Evolutionary conservation across 1,139 yeast genomes (phyloP).

Genomic region (Zygosaccharomyces sapae): DNA sequence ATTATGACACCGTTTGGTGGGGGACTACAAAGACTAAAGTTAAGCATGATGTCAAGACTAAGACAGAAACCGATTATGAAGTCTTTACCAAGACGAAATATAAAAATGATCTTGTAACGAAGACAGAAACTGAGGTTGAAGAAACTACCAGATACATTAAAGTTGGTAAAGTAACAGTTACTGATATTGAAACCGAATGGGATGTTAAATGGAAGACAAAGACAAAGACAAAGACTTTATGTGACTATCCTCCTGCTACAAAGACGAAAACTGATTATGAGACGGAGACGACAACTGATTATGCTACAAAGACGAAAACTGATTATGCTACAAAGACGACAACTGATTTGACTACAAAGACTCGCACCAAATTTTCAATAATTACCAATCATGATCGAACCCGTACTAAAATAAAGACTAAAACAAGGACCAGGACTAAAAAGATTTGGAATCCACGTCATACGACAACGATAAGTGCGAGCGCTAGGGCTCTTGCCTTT

Average conservation of each 20-base stretch:
- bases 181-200: slow-evolving; percentile 11
- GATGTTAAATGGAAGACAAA: slow-evolving; percentile 9
- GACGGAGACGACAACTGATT: too few relatives aligned
- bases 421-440: slow-evolving; percentile 4
- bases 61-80: slow-evolving; percentile 26
- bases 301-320: too few relatives aligned
- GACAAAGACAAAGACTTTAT: slow-evolving; percentile 11
- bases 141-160: slow-evolving; percentile 8
- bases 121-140: slow-evolving; percentile 13
- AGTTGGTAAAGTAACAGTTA: slow-evolving; percentile 9
- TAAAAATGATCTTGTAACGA: slow-evolving; percentile 12
- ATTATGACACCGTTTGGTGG: slow-evolving; percentile 9
- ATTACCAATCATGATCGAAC: slow-evolving; percentile 18
- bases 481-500: neutral
- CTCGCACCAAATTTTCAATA: slow-evolving; percentile 23
- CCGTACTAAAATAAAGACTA: slow-evolving; percentile 13
- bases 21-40: slow-evolving; percentile 18
- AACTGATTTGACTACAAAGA: slow-evolving; percentile 19
- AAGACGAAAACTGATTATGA: too few relatives aligned
- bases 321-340: slow-evolving; percentile 11
- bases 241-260: neutral
- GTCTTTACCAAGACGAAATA: slow-evolving; percentile 18
- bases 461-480: slow-evolving; percentile 3
- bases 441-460: slow-evolving; percentile 9
- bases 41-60: slow-evolving; percentile 18